phyloP scores from a whole-genome alignment of 257 asterid genomes.

The Agastache rugosa region DNA sequence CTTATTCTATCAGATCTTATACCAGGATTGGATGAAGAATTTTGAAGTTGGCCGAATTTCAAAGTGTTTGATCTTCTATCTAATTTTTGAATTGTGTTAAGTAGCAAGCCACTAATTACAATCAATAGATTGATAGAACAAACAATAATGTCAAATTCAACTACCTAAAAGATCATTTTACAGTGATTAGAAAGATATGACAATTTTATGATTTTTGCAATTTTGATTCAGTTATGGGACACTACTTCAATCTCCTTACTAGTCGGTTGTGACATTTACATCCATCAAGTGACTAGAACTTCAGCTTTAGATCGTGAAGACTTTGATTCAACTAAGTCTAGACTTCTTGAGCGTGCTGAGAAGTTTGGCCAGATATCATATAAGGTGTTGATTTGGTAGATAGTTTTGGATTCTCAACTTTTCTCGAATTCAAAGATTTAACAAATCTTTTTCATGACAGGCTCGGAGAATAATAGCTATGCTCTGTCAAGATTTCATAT shows the following conservation, averaged over 20 bases:
- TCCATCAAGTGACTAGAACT: conserved; percentile 92
- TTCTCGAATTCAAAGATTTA: conserved; percentile 10
- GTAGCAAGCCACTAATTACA: not conserved
- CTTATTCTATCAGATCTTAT: no score
- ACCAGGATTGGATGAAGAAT: no score
- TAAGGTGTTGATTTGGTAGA: conserved; percentile 54
- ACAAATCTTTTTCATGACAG: conserved; percentile 45
- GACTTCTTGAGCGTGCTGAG: conserved; percentile 95
- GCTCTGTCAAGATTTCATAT: conserved; percentile 93
- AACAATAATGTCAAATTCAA: not conserved
- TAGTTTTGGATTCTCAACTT: conserved; percentile 4
- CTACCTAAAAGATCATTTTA: not conserved
- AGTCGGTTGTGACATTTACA: conserved; percentile 93
- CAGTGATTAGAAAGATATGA: not conserved
- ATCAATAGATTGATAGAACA: conserved; percentile 2
- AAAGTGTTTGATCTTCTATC: not conserved
- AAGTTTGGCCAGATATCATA: conserved; percentile 92
- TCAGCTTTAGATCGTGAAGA: conserved; percentile 90
- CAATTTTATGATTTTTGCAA: conserved; percentile 6
- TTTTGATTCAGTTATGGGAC: conserved; percentile 82
- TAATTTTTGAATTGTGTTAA: conserved; percentile 6
- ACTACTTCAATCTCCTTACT: conserved; percentile 94
- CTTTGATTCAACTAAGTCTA: conserved; percentile 80
- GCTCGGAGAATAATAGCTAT: conserved; percentile 87
- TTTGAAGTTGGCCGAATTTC: no score